Evolutionary conservation across 163 green algal species (phyloP).

Genomic region (Chloromonas sp.): DNA sequence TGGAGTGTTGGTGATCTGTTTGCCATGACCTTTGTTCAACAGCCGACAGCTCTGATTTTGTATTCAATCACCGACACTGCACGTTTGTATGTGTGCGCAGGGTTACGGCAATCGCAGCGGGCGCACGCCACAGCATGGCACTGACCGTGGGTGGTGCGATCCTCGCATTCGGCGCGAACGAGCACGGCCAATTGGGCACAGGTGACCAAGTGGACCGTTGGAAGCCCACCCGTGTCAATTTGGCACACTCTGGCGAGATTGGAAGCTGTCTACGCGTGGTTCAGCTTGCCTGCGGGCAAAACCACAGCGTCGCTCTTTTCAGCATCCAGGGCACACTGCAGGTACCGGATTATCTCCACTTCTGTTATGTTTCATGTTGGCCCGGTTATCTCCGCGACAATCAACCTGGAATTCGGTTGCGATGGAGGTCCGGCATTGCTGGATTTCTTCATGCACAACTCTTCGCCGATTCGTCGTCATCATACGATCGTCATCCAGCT

Average conservation of each 20-base stretch:
- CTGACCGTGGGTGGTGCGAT: constrained; percentile 70
- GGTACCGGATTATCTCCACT: constrained; percentile 24
- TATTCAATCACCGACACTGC: too few species aligned
- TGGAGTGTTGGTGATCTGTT: too few species aligned
- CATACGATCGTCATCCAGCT: not conserved
- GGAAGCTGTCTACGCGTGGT: constrained; percentile 48
- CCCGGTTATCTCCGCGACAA: not conserved
- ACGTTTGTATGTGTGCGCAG: constrained; percentile 10
- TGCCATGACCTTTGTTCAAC: too few species aligned
- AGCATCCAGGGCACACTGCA: constrained; percentile 44
- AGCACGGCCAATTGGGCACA: constrained; percentile 57
- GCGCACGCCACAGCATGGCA: constrained; percentile 69
- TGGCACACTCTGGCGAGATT: constrained; percentile 7
- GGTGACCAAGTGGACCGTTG: constrained; percentile 47
- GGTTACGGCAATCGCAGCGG: constrained; percentile 69
- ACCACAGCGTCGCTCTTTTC: constrained; percentile 66
- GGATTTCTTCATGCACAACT: not conserved
- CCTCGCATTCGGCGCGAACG: constrained; percentile 67
- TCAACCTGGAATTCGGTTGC: not conserved
- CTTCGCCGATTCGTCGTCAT: not conserved
- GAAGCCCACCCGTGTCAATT: constrained; percentile 46
- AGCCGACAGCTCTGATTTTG: too few species aligned
- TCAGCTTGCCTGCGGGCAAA: constrained; percentile 60
- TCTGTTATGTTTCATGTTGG: constrained; percentile 21
- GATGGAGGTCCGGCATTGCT: not conserved